These are phyloP conservation scores for Curvularia lunata DNA, from an alignment of 2,329 filamentous ascomycete genomes.

Conservation along the genomic window DNA sequence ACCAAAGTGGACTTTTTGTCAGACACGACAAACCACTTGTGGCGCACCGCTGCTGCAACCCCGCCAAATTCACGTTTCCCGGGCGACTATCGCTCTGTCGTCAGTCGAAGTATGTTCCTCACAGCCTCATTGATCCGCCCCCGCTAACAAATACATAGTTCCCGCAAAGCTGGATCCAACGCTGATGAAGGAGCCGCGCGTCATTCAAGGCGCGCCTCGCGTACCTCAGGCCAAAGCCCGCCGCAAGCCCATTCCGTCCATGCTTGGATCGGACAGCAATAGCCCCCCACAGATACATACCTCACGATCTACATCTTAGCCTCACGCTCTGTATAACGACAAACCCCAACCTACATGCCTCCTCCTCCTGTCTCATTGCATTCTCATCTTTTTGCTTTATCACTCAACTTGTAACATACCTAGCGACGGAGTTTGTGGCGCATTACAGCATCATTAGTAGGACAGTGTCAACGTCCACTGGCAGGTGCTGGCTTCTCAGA, in stretches of 20 bases:
- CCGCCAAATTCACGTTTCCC: slow-evolving; percentile 62
- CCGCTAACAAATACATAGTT: slow-evolving; percentile 62
- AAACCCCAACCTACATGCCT: slow-evolving; percentile 26
- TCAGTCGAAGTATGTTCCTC: slow-evolving; percentile 55
- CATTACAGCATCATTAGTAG: slow-evolving; percentile 14
- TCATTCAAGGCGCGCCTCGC: slow-evolving; percentile 84
- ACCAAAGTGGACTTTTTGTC: slow-evolving; percentile 66
- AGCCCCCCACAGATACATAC: slow-evolving; percentile 32
- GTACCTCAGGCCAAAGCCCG: slow-evolving; percentile 58
- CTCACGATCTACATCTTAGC: slow-evolving; percentile 28
- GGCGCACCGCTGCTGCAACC: slow-evolving; percentile 69
- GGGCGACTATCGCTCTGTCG: slow-evolving; percentile 60
- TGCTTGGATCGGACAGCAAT: slow-evolving; percentile 45
- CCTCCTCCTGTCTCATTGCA: slow-evolving; percentile 18
- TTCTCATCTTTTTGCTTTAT: slow-evolving; percentile 14
- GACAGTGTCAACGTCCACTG: slow-evolving; percentile 11
- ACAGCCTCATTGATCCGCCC: not conserved
- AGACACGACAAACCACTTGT: slow-evolving; percentile 79
- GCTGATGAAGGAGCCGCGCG: slow-evolving; percentile 89
- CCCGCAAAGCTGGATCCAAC: slow-evolving; percentile 84
- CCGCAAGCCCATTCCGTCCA: slow-evolving; percentile 57
- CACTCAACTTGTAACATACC: slow-evolving; percentile 37
- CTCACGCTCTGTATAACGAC: slow-evolving; percentile 25
- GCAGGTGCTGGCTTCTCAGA: slow-evolving; percentile 17
- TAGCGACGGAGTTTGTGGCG: slow-evolving; percentile 43